A percentile compares a stretch with the other conserved stretches of the same genome.
phyloP scores from a whole-genome alignment of 495 filamentous ascomycete genomes.

The Tuber calosporum region DNA sequence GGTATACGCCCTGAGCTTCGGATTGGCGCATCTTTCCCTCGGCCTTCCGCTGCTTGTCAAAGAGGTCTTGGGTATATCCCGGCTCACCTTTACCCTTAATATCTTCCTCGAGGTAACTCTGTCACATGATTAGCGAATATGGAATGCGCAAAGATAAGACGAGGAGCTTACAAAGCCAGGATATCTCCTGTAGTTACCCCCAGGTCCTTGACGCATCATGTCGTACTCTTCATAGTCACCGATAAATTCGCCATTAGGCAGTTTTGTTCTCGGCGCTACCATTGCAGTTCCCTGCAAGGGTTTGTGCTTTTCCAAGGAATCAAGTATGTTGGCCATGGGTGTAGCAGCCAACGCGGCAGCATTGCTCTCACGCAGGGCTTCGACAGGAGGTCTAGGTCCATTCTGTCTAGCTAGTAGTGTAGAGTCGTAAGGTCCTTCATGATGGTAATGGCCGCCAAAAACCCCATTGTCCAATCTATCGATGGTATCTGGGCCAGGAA shows the following conservation, averaged over 20 bases:
- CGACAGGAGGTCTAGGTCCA: conserved; percentile 60
- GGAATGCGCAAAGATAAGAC: neutral
- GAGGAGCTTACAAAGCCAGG: conserved; percentile 54
- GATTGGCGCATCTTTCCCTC: conserved; percentile 22
- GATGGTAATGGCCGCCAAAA: conserved; percentile 63
- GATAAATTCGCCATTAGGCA: conserved; percentile 60
- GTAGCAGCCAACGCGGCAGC: conserved; percentile 74
- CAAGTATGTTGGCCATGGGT: conserved; percentile 67
- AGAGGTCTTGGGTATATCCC: conserved; percentile 59
- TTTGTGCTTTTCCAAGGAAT: conserved; percentile 65
- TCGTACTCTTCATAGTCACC: conserved; percentile 72
- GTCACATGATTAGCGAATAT: neutral
- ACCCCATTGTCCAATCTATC: conserved; percentile 65
- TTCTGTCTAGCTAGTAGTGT: conserved; percentile 60
- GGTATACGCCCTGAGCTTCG: conserved; percentile 22
- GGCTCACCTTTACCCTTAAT: conserved; percentile 77
- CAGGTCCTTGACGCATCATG: conserved; percentile 62
- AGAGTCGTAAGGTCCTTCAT: conserved; percentile 88
- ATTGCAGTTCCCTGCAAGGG: conserved; percentile 77
- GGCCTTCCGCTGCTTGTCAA: conserved; percentile 51
- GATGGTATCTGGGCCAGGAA: conserved; percentile 68
- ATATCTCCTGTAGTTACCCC: conserved; percentile 63
- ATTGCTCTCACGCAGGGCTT: conserved; percentile 67
- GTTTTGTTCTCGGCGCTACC: conserved; percentile 63
- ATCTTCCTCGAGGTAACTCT: conserved; percentile 65